Evolutionary conservation across 2,329 filamentous ascomycete species (phyloP), one percentile per base, ranked within the genome.

Genomic region (Lasiodiplodia hormozganensis): DNA sequence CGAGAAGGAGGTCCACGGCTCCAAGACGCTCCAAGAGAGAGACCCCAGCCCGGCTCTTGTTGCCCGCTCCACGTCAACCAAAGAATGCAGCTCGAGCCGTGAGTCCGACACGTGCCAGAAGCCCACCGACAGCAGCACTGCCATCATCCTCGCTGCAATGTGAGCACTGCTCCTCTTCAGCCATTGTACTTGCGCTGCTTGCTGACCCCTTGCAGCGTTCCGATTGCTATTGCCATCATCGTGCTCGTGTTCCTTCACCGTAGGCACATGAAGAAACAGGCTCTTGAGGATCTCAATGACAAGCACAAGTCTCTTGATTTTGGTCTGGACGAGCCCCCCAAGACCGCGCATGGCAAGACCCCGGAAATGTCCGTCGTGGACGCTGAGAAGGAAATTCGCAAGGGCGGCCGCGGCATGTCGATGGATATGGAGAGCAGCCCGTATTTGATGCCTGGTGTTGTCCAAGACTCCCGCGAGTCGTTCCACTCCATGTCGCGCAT

Each of bases 281-380:
- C 85, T 67, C 82, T 85, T 69, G 96, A 99, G 81, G 96, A 99
- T 81, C 85, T 87, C 21, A 89, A 91, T 71, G 94, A 97, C 79
- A 92, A 93, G 73, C 93, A 96, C 80, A 94, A 91, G 76, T 96
- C 93, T 0, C 86, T 98, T 76, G 96, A 99, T 79, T 99, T 97
- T 77, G 96, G 96, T 43, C 81, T 97, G 76, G 93, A 91, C 68
- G 70, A 76, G 47, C 71, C 76, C 68, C 23, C 62, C 62, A 60
- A 60, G 54, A 34, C 40, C 25, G 36, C 65, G 23, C n/a, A 14
- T 3, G 58, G 67, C 25, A 62, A 58, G 49, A 73, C 75, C 64
- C 81, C 84, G 72, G 81, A 89, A 80, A 83, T 88, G 85, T 85
- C 83, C 31, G 85, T 92, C 75, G 89, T 89, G 14, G 80, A 85